phyloP scores from a whole-genome alignment of 2,329 filamentous ascomycete species.

The Ramularia collo-cygni region DNA sequence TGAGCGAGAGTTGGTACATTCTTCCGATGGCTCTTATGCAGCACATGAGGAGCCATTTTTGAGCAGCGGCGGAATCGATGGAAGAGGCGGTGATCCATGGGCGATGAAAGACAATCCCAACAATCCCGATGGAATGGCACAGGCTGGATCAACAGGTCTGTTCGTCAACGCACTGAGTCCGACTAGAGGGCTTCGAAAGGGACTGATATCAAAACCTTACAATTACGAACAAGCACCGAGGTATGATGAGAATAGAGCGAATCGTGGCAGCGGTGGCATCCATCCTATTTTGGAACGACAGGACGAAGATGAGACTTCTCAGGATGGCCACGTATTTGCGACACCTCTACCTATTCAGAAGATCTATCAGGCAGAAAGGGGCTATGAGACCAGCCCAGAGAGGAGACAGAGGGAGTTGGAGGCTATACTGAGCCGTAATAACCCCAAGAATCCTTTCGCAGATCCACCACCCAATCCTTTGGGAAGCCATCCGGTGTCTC shows the following conservation, averaged over 20 bases:
- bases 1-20: slow-evolving; percentile 45
- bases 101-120: slow-evolving; percentile 25
- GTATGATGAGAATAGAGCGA: slow-evolving; percentile 45
- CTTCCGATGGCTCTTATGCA: slow-evolving; percentile 34
- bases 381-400: slow-evolving; percentile 6
- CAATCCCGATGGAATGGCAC: slow-evolving; percentile 9
- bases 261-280: slow-evolving; percentile 40
- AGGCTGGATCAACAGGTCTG: slow-evolving; percentile 40
- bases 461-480: slow-evolving; percentile 34
- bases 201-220: slow-evolving; percentile 31
- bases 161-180: slow-evolving; percentile 44
- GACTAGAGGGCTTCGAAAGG: slow-evolving; percentile 38
- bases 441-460: slow-evolving; percentile 33
- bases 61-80: slow-evolving; percentile 27
- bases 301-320: slow-evolving; percentile 15
- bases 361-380: slow-evolving; percentile 2
- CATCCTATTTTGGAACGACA: slow-evolving; percentile 19
- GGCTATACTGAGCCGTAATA: slow-evolving; percentile 1
- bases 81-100: slow-evolving; percentile 35
- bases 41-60: slow-evolving; percentile 42
- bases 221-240: slow-evolving; percentile 29
- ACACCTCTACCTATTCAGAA: slow-evolving; percentile 29
- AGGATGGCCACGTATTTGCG: slow-evolving; percentile 32
- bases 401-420: slow-evolving; percentile 14
- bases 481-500: slow-evolving; percentile 29